Percentiles rank a stretch among this genome's conserved stretches.
These are phyloP conservation scores for Quercus phellos DNA, from an alignment of 331 rosid species.

Conservation along the genomic window DNA sequence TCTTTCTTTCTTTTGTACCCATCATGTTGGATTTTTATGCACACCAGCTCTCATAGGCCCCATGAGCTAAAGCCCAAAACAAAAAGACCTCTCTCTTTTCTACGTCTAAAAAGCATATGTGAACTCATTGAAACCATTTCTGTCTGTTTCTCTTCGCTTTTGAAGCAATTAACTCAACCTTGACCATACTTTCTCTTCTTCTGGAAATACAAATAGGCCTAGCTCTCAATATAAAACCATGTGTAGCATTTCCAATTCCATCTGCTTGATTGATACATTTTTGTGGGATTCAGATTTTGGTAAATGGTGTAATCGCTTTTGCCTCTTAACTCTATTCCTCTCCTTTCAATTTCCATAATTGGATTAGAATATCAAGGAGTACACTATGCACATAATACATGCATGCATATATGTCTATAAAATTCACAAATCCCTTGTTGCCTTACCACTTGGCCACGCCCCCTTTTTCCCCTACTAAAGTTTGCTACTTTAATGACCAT, in stretches of 20 bases:
- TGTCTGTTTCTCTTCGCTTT: not conserved
- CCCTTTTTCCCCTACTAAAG: not conserved
- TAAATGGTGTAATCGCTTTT: not conserved
- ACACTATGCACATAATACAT: not conserved
- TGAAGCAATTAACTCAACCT: not conserved
- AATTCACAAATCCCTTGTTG: not conserved
- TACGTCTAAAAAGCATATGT: slow-evolving; percentile 18
- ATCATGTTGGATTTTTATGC: slow-evolving; percentile 33
- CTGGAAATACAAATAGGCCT: not conserved
- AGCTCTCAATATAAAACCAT: not conserved
- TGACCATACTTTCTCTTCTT: not conserved
- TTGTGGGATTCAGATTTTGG: slow-evolving; percentile 9
- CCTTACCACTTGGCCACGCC: no score
- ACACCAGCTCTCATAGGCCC: slow-evolving; percentile 18
- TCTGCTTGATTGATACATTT: slow-evolving; percentile 5
- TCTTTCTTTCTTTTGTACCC: slow-evolving; percentile 13
- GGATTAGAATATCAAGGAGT: not conserved
- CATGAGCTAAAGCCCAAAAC: slow-evolving; percentile 21
- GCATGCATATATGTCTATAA: not conserved
- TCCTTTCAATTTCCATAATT: not conserved
- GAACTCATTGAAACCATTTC: slow-evolving; percentile 23
- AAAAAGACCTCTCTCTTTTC: slow-evolving; percentile 43
- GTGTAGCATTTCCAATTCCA: slow-evolving; percentile 3
- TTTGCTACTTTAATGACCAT: not conserved
- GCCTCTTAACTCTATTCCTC: not conserved